phyloP scores from a whole-genome alignment of 371 early-diverging fungal genomes.

The Mortierella sp. region DNA sequence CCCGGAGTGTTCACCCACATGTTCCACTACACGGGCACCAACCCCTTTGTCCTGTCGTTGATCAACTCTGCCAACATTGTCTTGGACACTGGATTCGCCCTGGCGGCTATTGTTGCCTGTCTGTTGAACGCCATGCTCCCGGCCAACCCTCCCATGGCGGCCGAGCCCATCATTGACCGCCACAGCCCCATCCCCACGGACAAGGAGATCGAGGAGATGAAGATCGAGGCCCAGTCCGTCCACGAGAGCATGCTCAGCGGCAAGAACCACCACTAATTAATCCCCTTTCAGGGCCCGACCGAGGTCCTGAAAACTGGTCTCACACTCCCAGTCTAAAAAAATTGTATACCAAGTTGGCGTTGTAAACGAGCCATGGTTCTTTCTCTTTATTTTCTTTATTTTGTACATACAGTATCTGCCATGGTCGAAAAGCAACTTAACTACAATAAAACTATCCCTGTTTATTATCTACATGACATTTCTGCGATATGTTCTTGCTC shows the following conservation, averaged over 20 bases:
- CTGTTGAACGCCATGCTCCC: conserved; percentile 67
- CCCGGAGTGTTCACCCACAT: conserved; percentile 72
- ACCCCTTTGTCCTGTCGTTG: conserved; percentile 63
- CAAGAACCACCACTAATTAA: conserved; percentile 17
- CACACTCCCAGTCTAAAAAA: conserved; percentile 14
- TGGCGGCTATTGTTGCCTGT: conserved; percentile 67
- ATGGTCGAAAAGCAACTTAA: too few species aligned
- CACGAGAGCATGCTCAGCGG: conserved; percentile 41
- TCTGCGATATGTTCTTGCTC: neutral
- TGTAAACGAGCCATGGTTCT: neutral
- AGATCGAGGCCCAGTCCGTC: conserved; percentile 43
- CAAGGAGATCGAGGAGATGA: conserved; percentile 49
- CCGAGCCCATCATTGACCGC: conserved; percentile 39
- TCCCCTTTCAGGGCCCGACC: neutral
- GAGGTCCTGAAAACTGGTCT: neutral
- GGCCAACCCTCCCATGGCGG: conserved; percentile 17
- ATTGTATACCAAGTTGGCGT: conserved; percentile 12
- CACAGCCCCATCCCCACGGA: conserved; percentile 32
- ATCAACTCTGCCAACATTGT: conserved; percentile 69
- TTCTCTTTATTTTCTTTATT: neutral
- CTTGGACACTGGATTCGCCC: conserved; percentile 67
- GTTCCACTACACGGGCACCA: conserved; percentile 66
- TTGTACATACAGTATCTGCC: neutral
- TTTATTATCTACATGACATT: neutral
- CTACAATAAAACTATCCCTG: neutral